Conservation (phyloP, 2,329 filamentous ascomycete species). For the Nakataea oryzae region DNA sequence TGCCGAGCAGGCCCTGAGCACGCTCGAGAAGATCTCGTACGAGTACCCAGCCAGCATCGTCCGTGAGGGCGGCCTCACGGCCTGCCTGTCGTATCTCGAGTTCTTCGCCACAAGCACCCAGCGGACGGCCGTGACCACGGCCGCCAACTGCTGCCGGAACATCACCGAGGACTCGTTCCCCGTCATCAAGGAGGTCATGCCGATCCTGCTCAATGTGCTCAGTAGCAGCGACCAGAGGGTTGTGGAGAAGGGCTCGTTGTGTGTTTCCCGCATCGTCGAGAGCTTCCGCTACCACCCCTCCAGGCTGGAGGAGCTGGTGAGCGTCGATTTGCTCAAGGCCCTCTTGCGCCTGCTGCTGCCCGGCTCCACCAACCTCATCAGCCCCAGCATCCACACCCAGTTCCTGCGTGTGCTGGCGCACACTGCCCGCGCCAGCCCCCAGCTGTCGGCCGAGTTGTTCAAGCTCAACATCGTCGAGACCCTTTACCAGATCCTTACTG, state of each 20-base stretch:
- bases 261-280: constrained; percentile 90
- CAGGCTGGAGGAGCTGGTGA: constrained; percentile 88
- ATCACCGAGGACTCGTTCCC: constrained; percentile 89
- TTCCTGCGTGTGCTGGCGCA: constrained; percentile 89
- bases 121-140: constrained; percentile 90
- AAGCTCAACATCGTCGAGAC: constrained; percentile 97
- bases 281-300: constrained; percentile 85
- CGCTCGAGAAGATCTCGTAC: constrained; percentile 91
- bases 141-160: constrained; percentile 95
- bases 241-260: constrained; percentile 91
- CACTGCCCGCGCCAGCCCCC: constrained; percentile 78
- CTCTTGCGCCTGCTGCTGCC: constrained; percentile 82
- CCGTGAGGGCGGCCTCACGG: constrained; percentile 85
- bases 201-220: constrained; percentile 81
- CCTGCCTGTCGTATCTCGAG: constrained; percentile 91
- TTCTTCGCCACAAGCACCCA: constrained; percentile 98
- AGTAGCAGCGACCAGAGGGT: constrained; percentile 91
- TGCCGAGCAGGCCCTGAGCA: constrained; percentile 93
- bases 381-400: constrained; percentile 88
- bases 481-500: constrained; percentile 91
- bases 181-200: constrained; percentile 92
- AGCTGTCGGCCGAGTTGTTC: constrained; percentile 78
- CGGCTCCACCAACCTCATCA: constrained; percentile 90
- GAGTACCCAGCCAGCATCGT: constrained; percentile 95
- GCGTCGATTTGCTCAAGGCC: constrained; percentile 73